Evolutionary conservation across 768 basidiomycete species (phyloP).

Genomic region (Lactarius hatsudake): DNA sequence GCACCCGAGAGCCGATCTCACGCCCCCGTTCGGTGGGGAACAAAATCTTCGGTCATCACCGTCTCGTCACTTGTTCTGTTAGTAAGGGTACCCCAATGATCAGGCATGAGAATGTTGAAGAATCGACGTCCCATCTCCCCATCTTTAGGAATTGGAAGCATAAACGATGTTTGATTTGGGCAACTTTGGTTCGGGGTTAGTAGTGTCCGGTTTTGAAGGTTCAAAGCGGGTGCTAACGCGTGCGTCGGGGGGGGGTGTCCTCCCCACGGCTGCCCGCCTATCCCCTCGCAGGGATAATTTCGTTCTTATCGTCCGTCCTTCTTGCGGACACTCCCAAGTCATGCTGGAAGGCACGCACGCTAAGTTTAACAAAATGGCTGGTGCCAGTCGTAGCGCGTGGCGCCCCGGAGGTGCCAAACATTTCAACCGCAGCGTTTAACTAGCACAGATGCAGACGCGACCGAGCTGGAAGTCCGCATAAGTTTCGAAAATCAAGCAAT

Average conservation of each 20-base stretch:
- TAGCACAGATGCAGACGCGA: not conserved
- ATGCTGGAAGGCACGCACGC: not conserved
- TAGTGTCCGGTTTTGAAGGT: not conserved
- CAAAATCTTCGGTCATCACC: conserved; percentile 1
- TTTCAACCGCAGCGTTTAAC: not conserved
- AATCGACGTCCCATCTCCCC: too few species aligned
- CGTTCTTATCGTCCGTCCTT: not conserved
- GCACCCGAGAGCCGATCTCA: not conserved
- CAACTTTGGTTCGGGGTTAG: not conserved
- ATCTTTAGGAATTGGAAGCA: not conserved
- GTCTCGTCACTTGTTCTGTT: conserved; percentile 10
- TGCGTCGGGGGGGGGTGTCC: conserved; percentile 12
- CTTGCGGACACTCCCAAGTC: not conserved
- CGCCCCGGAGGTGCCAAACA: not conserved
- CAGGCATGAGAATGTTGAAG: not conserved
- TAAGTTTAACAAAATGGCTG: not conserved
- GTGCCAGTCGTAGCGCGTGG: not conserved
- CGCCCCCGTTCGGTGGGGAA: not conserved
- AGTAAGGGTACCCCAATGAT: not conserved
- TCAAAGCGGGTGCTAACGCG: conserved; percentile 1
- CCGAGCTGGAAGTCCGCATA: conserved; percentile 3
- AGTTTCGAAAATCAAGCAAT: not conserved
- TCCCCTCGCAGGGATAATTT: not conserved
- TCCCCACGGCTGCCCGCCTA: not conserved
- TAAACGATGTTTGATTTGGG: not conserved